Percentiles rank a stretch among this genome's conserved stretches.
Evolutionary conservation across 2,329 filamentous ascomycete genomes (phyloP).

Genomic region (Alternaria ethzedia): DNA sequence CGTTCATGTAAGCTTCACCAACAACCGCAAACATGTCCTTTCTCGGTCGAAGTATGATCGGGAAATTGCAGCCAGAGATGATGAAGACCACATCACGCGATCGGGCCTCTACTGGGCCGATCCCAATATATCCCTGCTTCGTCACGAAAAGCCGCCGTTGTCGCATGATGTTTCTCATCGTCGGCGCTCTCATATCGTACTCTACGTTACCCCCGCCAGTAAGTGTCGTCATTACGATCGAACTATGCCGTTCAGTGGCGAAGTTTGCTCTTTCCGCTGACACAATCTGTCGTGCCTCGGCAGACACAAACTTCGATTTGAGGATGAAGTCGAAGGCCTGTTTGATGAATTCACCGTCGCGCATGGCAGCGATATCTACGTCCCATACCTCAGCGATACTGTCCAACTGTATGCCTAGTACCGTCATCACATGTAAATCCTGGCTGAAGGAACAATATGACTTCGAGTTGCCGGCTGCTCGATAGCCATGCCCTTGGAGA

Average conservation of each 20-base stretch:
- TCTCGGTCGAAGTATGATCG: not conserved
- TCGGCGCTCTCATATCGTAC: not conserved
- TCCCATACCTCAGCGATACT: not conserved
- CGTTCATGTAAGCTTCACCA: not conserved
- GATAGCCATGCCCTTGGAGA: not conserved
- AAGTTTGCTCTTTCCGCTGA: not conserved
- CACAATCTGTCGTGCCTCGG: not conserved
- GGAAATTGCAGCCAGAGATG: not conserved
- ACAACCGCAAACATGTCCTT: not conserved
- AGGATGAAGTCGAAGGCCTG: not conserved
- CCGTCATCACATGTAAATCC: not conserved
- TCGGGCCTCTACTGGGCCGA: not conserved
- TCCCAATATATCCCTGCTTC: not conserved
- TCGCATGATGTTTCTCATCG: not conserved
- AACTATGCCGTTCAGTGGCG: not conserved
- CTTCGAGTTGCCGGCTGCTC: not conserved
- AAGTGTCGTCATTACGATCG: not conserved
- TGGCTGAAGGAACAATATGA: not conserved
- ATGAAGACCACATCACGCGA: not conserved
- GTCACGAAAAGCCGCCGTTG: not conserved
- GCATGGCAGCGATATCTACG: not conserved
- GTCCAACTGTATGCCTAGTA: not conserved
- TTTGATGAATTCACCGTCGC: not conserved
- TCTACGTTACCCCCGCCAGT: not conserved
- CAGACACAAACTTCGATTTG: not conserved